A percentile compares a stretch with the other conserved stretches of the same genome.
These are phyloP conservation scores for Ehretia macrophylla DNA, from an alignment of 257 asterid species.

Conservation along the genomic window DNA sequence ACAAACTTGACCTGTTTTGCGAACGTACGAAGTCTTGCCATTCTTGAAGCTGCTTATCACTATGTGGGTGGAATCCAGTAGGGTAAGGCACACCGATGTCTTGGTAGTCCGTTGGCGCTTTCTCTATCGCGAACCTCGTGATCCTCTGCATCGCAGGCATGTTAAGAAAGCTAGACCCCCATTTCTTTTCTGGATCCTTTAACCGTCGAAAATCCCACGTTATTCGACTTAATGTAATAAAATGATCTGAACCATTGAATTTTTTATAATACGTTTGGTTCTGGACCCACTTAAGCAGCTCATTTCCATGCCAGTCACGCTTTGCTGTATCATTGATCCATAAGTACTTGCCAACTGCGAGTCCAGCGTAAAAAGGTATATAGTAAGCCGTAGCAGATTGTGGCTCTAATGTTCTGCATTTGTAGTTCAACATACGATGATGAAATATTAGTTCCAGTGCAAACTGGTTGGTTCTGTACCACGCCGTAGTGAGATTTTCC, in stretches of 20 bases:
- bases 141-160: constrained; percentile 68
- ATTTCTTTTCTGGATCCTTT: constrained; percentile 53
- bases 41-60: constrained; percentile 27
- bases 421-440: constrained; percentile 55
- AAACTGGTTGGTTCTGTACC: constrained; percentile 90
- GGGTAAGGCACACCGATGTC: constrained; percentile 90
- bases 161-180: constrained; percentile 89
- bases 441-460: constrained; percentile 65
- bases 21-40: constrained; percentile 64
- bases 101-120: constrained; percentile 56
- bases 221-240: constrained; percentile 65
- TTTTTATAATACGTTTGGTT: constrained; percentile 49
- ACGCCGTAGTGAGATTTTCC: constrained; percentile 45
- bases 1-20: constrained; percentile 37
- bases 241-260: constrained; percentile 79
- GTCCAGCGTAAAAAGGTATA: constrained; percentile 93
- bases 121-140: constrained; percentile 67
- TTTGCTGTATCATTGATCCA: constrained; percentile 60
- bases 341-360: constrained; percentile 72
- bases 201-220: constrained; percentile 89
- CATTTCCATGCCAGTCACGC: constrained; percentile 55
- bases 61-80: constrained; percentile 86
- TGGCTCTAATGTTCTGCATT: constrained; percentile 64
- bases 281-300: constrained; percentile 60
- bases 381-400: constrained; percentile 81